Evolutionary conservation across 805 yeast species (phyloP).

Genomic region (Saccharomycopsis oosterbeekiorum): DNA sequence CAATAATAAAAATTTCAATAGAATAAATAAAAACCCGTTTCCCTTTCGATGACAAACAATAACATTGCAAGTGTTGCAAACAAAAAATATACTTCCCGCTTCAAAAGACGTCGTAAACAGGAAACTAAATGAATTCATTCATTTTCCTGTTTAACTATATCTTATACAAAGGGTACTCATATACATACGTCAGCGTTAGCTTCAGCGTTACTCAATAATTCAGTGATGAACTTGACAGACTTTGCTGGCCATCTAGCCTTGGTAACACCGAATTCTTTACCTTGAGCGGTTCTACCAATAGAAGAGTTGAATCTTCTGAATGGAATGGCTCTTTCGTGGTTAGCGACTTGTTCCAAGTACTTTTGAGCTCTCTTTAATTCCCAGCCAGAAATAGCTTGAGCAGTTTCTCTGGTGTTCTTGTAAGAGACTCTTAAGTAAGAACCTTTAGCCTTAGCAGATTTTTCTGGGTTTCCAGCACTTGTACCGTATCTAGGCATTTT

Average conservation of each 20-base stretch:
- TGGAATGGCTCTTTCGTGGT: constrained; percentile 99
- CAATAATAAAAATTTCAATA: no score
- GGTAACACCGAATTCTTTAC: constrained; percentile 99
- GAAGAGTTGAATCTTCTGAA: constrained; percentile 96
- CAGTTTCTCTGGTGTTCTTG: constrained; percentile 99
- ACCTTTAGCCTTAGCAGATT: constrained; percentile 99
- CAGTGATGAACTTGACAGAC: constrained; percentile 92
- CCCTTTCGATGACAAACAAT: background rate
- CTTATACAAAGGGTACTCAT: constrained; percentile 16
- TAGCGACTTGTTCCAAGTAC: constrained; percentile 92
- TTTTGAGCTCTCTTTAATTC: constrained; percentile 89
- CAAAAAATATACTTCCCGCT: constrained; percentile 3
- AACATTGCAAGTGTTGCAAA: background rate
- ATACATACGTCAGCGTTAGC: constrained; percentile 85
- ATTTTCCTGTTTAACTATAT: background rate
- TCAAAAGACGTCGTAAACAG: background rate
- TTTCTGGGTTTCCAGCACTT: constrained; percentile 98
- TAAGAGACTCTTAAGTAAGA: constrained; percentile 97
- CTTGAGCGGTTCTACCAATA: constrained; percentile 99
- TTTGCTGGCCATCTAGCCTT: constrained; percentile 99
- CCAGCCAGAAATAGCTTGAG: constrained; percentile 98
- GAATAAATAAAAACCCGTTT: background rate
- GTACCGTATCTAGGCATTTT: constrained; percentile 99
- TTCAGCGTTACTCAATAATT: constrained; percentile 93
- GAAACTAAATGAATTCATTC: background rate